Percentiles rank a stretch among this genome's conserved stretches.
Evolutionary conservation across 2,329 filamentous ascomycete species (phyloP).

Genomic region (Pseudogymnoascus sp.): DNA sequence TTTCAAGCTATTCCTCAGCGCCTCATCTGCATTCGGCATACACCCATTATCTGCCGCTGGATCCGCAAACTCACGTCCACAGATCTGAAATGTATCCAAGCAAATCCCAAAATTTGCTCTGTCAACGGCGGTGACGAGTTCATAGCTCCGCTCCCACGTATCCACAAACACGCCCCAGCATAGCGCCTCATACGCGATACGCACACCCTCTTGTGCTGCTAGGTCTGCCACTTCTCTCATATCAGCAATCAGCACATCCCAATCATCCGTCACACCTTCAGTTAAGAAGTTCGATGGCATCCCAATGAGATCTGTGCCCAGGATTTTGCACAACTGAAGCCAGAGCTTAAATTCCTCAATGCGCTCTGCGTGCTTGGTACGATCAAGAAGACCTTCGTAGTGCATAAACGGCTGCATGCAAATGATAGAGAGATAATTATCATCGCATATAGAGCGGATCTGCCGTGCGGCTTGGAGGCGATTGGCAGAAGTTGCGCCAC

Average conservation of each 20-base stretch:
- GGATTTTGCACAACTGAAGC: slow-evolving; percentile 6
- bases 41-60: slow-evolving; percentile 38
- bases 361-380: slow-evolving; percentile 36
- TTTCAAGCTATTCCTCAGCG: slow-evolving; percentile 34
- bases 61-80: slow-evolving; percentile 63
- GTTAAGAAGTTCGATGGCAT: slow-evolving; percentile 53
- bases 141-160: slow-evolving; percentile 66
- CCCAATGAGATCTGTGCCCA: slow-evolving; percentile 45
- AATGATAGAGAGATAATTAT: slow-evolving; percentile 49
- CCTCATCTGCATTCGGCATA: slow-evolving; percentile 27
- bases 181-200: slow-evolving; percentile 66
- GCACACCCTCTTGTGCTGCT: slow-evolving; percentile 48
- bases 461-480: slow-evolving; percentile 47
- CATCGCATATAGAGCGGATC: slow-evolving; percentile 49
- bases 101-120: slow-evolving; percentile 67
- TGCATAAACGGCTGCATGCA: slow-evolving; percentile 16
- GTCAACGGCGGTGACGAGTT: slow-evolving; percentile 56
- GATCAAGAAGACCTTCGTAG: slow-evolving; percentile 62
- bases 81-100: slow-evolving; percentile 72
- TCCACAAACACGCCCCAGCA: slow-evolving; percentile 64
- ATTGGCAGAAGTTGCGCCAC: slow-evolving; percentile 32
- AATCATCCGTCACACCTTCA: slow-evolving; percentile 37
- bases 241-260: slow-evolving; percentile 52
- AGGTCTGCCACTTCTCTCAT: slow-evolving; percentile 59
- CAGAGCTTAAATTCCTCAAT: background rate